Percentiles rank a stretch among this genome's conserved stretches.
Conservation (phyloP, 1,284 basidiomycete species). For the Ceratorhiza oryzae-sativae region DNA sequence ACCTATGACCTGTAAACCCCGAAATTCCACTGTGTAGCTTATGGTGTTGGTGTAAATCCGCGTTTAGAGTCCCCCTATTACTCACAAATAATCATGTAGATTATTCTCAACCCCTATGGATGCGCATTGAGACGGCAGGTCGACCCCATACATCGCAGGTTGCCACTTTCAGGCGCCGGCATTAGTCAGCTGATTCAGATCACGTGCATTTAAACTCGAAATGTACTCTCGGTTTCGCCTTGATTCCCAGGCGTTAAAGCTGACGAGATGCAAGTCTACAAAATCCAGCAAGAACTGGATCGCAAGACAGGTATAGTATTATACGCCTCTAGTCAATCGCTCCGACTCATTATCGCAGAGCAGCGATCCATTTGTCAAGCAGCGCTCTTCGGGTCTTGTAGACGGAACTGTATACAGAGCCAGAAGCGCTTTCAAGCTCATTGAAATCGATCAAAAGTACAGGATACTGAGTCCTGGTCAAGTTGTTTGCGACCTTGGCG, state of each 20-base stretch:
- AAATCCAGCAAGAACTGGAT: slow-evolving; percentile 65
- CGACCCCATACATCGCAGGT: too few relatives aligned
- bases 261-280: slow-evolving; percentile 43
- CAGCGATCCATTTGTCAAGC: slow-evolving; percentile 71
- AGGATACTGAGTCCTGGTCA: slow-evolving; percentile 60
- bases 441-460: slow-evolving; percentile 69
- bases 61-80: too few relatives aligned
- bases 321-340: not conserved
- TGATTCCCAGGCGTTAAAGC: not conserved
- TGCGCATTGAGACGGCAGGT: too few relatives aligned
- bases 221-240: not conserved
- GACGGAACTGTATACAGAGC: slow-evolving; percentile 64
- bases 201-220: not conserved
- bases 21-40: too few relatives aligned
- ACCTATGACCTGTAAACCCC: too few relatives aligned
- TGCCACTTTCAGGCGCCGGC: too few relatives aligned
- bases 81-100: too few relatives aligned
- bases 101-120: too few relatives aligned
- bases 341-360: slow-evolving; percentile 1
- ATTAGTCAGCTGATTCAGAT: not conserved
- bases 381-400: slow-evolving; percentile 54
- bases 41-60: too few relatives aligned
- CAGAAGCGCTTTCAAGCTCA: slow-evolving; percentile 84
- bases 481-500: slow-evolving; percentile 81
- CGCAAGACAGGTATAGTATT: slow-evolving; percentile 58